Conservation (phyloP, 2,329 filamentous ascomycete genomes). For the Basipetospora chlamydospora region DNA sequence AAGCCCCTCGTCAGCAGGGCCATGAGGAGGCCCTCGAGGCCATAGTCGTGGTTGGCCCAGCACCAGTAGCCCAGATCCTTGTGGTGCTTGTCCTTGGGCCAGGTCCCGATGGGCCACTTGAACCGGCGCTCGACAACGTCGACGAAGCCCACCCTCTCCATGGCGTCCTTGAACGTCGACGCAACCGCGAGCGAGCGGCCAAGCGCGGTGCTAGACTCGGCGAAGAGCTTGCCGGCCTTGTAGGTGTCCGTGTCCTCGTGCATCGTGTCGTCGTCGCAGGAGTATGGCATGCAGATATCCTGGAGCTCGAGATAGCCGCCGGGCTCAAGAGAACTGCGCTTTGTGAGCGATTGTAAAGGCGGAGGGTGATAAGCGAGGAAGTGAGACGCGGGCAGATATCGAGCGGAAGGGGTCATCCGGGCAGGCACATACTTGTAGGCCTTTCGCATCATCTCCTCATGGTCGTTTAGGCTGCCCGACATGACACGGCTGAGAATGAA, state of each 20-base stretch:
- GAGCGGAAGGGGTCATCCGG: no score
- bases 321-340: slow-evolving; percentile 9
- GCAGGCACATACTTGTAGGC: slow-evolving; percentile 16
- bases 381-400: no score
- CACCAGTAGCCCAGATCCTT: slow-evolving; percentile 25
- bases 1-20: slow-evolving; percentile 17
- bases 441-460: slow-evolving; percentile 20
- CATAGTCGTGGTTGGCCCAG: slow-evolving; percentile 8
- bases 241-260: neutral
- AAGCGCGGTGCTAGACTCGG: slow-evolving; percentile 21
- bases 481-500: slow-evolving; percentile 18
- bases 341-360: no score
- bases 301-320: slow-evolving; percentile 13
- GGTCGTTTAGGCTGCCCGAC: slow-evolving; percentile 14
- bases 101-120: neutral
- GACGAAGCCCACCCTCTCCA: neutral
- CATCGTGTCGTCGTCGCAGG: slow-evolving; percentile 10
- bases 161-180: slow-evolving; percentile 17
- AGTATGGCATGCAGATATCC: slow-evolving; percentile 9
- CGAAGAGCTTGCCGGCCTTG: slow-evolving; percentile 11
- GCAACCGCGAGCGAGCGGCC: slow-evolving; percentile 22
- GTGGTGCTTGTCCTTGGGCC: slow-evolving; percentile 21
- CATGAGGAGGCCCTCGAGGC: slow-evolving; percentile 17
- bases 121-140: neutral
- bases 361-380: no score